These are phyloP conservation scores for Jimgerdemannia flammicorona DNA, from an alignment of 192 early-diverging fungal species.

Conservation along the genomic window DNA sequence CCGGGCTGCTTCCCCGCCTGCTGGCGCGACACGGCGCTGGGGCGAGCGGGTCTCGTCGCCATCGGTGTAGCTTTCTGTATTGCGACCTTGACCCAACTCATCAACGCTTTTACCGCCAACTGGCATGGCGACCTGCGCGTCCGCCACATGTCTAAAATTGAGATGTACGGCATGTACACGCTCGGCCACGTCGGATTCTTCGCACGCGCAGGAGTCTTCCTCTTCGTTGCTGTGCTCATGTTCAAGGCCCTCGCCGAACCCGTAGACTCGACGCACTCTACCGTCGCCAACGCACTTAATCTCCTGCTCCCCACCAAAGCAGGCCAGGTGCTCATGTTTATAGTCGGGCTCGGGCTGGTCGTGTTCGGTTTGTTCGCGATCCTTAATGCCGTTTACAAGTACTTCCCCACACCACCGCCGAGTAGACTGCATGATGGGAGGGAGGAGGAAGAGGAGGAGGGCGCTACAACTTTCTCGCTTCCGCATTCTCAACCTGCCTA, in stretches of 20 bases:
- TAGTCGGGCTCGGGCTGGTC: slow-evolving; percentile 27
- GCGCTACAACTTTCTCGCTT: no score
- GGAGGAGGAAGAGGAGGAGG: neutral
- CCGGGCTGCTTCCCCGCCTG: slow-evolving; percentile 32
- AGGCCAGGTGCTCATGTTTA: slow-evolving; percentile 19
- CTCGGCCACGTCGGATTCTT: slow-evolving; percentile 42
- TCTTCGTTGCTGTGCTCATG: slow-evolving; percentile 41
- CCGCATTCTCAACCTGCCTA: no score
- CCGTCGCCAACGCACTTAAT: slow-evolving; percentile 29
- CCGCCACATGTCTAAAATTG: slow-evolving; percentile 7
- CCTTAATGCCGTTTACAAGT: slow-evolving; percentile 29
- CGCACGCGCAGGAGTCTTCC: slow-evolving; percentile 41
- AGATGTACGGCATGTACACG: slow-evolving; percentile 18
- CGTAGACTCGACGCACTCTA: slow-evolving; percentile 7
- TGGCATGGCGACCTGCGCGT: slow-evolving; percentile 31
- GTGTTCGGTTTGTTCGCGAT: slow-evolving; percentile 26
- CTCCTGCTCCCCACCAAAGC: slow-evolving; percentile 11
- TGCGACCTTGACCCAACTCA: slow-evolving; percentile 35
- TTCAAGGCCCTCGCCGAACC: slow-evolving; percentile 17
- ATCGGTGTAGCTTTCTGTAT: slow-evolving; percentile 40
- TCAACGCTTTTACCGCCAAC: slow-evolving; percentile 25
- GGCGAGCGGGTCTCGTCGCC: slow-evolving; percentile 21
- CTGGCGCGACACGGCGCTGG: slow-evolving; percentile 23
- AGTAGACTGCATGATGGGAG: neutral
- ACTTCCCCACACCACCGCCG: slow-evolving; percentile 29